A percentile compares a stretch with the other conserved stretches of the same genome.
Conservation (phyloP, 352 stramenopile species). For the Phytophthora podocarpi region DNA sequence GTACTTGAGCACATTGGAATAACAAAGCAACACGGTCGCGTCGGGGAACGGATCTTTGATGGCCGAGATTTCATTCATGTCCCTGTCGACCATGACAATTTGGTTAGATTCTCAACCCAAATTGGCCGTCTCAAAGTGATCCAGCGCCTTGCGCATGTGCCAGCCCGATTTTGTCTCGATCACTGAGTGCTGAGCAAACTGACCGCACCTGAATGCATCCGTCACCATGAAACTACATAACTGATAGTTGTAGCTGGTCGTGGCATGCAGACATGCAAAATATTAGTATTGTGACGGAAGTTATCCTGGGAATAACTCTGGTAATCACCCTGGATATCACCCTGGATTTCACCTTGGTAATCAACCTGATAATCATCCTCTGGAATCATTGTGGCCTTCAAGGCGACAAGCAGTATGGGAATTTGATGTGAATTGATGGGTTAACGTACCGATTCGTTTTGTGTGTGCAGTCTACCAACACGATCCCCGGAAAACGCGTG, state of each 20-base stretch:
- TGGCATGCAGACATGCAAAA: background rate
- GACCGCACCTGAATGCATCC: background rate
- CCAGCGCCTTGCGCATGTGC: background rate
- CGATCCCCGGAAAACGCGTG: background rate
- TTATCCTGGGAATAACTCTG: no score
- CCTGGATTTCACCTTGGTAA: background rate
- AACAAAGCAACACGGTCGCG: background rate
- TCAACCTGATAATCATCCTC: background rate
- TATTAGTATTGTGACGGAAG: no score
- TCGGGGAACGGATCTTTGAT: background rate
- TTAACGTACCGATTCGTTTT: constrained; percentile 4
- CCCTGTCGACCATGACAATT: background rate
- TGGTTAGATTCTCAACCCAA: background rate
- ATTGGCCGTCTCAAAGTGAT: background rate
- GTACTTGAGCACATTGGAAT: background rate
- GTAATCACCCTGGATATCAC: background rate
- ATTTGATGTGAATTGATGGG: no score
- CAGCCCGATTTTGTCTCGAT: background rate
- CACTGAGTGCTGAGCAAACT: background rate
- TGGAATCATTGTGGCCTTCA: no score
- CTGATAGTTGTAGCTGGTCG: background rate
- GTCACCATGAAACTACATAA: background rate
- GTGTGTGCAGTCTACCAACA: background rate
- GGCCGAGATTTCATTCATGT: background rate
- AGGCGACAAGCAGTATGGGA: no score